Evolutionary conservation across 306 rosid species (phyloP).

Genomic region (Lathyrus oleraceus): DNA sequence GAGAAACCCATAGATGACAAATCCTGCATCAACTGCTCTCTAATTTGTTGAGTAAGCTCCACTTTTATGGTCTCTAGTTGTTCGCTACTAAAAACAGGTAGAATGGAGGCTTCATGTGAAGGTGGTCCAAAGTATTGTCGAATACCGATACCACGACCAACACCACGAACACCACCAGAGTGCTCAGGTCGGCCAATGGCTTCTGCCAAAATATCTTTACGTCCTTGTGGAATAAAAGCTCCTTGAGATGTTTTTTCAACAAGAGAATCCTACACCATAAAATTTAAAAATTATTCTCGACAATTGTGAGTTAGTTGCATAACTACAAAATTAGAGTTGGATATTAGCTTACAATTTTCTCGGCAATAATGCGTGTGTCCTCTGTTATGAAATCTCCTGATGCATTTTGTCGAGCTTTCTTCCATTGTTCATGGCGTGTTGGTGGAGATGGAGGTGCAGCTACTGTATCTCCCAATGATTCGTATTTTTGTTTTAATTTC

Average conservation of each 20-base stretch:
- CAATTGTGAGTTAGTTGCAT: background rate
- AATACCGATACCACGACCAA: slow-evolving; percentile 12
- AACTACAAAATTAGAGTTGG: background rate
- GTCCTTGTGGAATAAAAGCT: slow-evolving; percentile 12
- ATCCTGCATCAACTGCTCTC: slow-evolving; percentile 9
- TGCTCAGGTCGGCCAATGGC: slow-evolving; percentile 16
- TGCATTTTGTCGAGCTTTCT: slow-evolving; percentile 12
- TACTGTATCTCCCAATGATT: background rate
- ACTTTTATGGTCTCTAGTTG: background rate
- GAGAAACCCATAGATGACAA: background rate
- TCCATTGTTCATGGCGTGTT: slow-evolving; percentile 7
- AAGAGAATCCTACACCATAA: background rate
- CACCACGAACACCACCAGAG: slow-evolving; percentile 3
- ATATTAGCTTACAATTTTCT: slow-evolving; percentile 5
- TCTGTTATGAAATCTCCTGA: slow-evolving; percentile 6
- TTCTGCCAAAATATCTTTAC: slow-evolving; percentile 8
- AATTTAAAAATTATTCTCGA: background rate
- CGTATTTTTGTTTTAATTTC: background rate
- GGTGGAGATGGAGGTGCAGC: slow-evolving; percentile 22
- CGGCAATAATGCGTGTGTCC: slow-evolving; percentile 6
- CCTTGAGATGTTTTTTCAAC: slow-evolving; percentile 16
- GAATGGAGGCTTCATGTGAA: background rate
- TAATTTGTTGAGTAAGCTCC: slow-evolving; percentile 11
- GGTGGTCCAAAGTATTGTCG: background rate
- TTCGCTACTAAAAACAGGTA: background rate